Conservation (phyloP, 306 rosid species). For the Medicago lupulina region DNA sequence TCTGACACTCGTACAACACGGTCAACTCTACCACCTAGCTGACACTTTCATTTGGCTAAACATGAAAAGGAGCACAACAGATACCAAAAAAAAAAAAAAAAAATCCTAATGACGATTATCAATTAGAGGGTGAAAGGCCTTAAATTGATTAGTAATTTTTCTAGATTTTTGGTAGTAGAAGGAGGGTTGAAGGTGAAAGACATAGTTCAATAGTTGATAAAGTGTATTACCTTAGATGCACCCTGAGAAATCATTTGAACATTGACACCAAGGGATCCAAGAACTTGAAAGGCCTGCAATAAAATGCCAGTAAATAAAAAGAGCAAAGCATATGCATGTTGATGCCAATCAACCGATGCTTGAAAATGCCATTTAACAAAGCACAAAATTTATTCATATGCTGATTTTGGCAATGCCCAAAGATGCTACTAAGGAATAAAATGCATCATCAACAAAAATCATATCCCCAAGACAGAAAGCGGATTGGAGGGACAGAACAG, state of each 20-base stretch:
- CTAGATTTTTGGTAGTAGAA: neutral
- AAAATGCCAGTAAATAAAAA: slow-evolving; percentile 30
- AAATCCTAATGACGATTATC: neutral
- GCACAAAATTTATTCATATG: slow-evolving; percentile 28
- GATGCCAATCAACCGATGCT: slow-evolving; percentile 27
- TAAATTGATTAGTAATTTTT: neutral
- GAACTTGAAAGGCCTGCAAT: slow-evolving; percentile 81
- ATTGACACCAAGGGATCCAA: slow-evolving; percentile 78
- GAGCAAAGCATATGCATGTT: slow-evolving; percentile 20
- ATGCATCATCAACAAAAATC: slow-evolving; percentile 26
- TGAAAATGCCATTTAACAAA: slow-evolving; percentile 27
- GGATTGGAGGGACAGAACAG: slow-evolving; percentile 12
- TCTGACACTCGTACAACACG: neutral
- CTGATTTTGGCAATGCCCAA: slow-evolving; percentile 7
- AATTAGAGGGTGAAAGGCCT: neutral
- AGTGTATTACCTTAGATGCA: slow-evolving; percentile 82
- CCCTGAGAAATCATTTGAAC: slow-evolving; percentile 99
- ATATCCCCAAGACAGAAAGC: slow-evolving; percentile 21
- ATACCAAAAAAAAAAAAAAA: neutral
- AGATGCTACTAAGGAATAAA: slow-evolving; percentile 18
- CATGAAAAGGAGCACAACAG: neutral
- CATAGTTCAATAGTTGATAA: neutral
- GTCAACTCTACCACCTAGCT: neutral
- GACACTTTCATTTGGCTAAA: neutral
- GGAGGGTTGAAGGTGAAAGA: neutral